Evolutionary conservation across 495 filamentous ascomycete species (phyloP).

Genomic region (Lepidopterella palustris): DNA sequence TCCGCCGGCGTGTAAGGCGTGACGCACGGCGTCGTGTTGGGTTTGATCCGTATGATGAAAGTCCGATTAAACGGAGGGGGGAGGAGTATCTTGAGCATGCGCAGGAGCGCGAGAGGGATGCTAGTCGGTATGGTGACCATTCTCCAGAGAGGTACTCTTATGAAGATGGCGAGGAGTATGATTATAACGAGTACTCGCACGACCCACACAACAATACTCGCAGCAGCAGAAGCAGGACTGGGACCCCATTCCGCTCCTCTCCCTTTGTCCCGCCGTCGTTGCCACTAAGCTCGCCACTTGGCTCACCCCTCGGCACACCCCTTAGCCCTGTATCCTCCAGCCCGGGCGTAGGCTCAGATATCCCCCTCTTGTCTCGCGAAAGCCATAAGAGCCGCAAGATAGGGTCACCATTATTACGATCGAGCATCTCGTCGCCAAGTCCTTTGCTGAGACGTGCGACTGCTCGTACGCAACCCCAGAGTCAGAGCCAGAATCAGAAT

Average conservation of each 20-base stretch:
- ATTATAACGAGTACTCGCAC: slow-evolving; percentile 25
- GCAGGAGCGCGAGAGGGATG: background rate
- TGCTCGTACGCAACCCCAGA: background rate
- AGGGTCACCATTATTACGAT: no score
- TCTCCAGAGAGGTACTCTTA: no score
- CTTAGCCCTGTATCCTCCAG: no score
- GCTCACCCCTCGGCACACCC: slow-evolving; percentile 8
- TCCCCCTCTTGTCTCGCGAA: slow-evolving; percentile 18
- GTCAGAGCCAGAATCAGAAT: no score
- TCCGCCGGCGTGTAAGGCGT: slow-evolving; percentile 60
- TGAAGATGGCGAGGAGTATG: slow-evolving; percentile 1
- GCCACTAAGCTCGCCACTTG: slow-evolving; percentile 5
- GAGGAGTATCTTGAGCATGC: slow-evolving; percentile 53
- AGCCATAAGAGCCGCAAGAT: no score
- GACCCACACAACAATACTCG: slow-evolving; percentile 14
- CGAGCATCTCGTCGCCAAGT: slow-evolving; percentile 16
- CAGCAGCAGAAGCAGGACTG: background rate
- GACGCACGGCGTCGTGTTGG: slow-evolving; percentile 75
- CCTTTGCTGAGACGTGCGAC: slow-evolving; percentile 25
- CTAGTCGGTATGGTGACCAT: no score
- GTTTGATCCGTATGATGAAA: slow-evolving; percentile 80
- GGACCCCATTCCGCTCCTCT: slow-evolving; percentile 10
- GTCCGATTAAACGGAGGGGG: slow-evolving; percentile 56
- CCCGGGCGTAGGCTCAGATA: slow-evolving; percentile 17
- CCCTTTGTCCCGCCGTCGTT: slow-evolving; percentile 1